Conservation (phyloP, 2,329 filamentous ascomycete genomes). For the Aurifilum marmelostoma region DNA sequence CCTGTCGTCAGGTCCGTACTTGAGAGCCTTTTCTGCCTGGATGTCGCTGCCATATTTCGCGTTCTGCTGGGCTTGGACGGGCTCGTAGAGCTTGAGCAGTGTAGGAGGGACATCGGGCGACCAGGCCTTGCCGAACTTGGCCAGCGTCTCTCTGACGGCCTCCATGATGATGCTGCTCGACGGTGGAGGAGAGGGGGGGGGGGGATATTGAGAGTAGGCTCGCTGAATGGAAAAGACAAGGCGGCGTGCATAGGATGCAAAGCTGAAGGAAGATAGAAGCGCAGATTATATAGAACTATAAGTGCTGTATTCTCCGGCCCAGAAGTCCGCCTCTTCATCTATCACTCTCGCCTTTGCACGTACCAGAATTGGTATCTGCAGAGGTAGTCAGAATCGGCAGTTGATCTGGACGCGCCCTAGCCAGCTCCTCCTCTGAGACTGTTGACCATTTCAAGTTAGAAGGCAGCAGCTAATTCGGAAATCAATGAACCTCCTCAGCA, state of each 20-base stretch:
- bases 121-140: slow-evolving; percentile 28
- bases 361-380: background rate
- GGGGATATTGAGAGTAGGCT: too few species aligned
- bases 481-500: background rate
- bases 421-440: too few species aligned
- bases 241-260: background rate
- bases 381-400: background rate
- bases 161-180: slow-evolving; percentile 23
- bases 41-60: slow-evolving; percentile 16
- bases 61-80: slow-evolving; percentile 22
- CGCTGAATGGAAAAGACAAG: background rate
- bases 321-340: background rate
- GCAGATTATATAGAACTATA: background rate
- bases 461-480: background rate
- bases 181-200: too few species aligned
- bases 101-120: slow-evolving; percentile 5
- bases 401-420: background rate
- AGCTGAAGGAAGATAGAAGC: background rate
- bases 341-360: background rate
- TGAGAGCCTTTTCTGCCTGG: slow-evolving; percentile 27
- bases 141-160: slow-evolving; percentile 18
- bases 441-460: background rate
- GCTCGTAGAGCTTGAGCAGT: slow-evolving; percentile 21
- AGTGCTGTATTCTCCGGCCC: background rate
- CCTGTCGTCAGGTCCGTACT: slow-evolving; percentile 27